These are phyloP conservation scores for Cyberlindnera euphorbiae DNA, from an alignment of 805 yeast species.

Conservation along the genomic window DNA sequence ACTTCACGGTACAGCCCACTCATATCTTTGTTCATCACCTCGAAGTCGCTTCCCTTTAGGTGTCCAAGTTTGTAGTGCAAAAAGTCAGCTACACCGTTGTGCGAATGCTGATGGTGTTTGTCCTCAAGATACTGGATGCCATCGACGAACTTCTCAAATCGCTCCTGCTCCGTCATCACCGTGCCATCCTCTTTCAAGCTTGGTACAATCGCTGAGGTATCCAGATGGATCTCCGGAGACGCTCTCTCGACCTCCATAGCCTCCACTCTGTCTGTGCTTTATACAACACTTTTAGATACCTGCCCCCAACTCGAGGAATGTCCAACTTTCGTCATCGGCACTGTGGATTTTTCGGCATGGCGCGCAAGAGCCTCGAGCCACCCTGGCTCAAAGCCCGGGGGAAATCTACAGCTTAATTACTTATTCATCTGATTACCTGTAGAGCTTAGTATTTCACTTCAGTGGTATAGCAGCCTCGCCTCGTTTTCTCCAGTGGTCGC, in stretches of 20 bases:
- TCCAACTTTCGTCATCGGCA: no score
- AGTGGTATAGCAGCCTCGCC: slow-evolving; percentile 72
- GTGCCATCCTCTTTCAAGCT: not conserved
- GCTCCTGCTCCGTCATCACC: slow-evolving; percentile 5
- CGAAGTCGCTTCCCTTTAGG: slow-evolving; percentile 19
- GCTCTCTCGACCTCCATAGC: not conserved
- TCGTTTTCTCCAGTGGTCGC: slow-evolving; percentile 87
- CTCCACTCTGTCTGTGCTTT: no score
- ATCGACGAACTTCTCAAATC: slow-evolving; percentile 14
- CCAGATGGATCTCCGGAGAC: slow-evolving; percentile 5
- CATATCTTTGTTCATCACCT: slow-evolving; percentile 8
- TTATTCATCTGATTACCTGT: no score
- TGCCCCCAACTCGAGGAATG: no score
- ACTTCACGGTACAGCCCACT: slow-evolving; percentile 19
- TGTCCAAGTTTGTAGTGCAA: slow-evolving; percentile 21
- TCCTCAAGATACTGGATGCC: slow-evolving; percentile 11
- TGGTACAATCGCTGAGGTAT: not conserved
- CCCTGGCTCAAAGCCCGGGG: no score
- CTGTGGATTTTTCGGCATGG: no score
- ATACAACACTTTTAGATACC: no score
- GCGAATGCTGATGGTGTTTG: slow-evolving; percentile 9
- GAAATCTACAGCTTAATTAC: no score
- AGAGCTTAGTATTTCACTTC: no score
- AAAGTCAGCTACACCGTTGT: slow-evolving; percentile 21
- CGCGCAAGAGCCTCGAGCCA: no score